phyloP scores from a whole-genome alignment of 176 grass and related monocot species.

The Musa schizocarpa region DNA sequence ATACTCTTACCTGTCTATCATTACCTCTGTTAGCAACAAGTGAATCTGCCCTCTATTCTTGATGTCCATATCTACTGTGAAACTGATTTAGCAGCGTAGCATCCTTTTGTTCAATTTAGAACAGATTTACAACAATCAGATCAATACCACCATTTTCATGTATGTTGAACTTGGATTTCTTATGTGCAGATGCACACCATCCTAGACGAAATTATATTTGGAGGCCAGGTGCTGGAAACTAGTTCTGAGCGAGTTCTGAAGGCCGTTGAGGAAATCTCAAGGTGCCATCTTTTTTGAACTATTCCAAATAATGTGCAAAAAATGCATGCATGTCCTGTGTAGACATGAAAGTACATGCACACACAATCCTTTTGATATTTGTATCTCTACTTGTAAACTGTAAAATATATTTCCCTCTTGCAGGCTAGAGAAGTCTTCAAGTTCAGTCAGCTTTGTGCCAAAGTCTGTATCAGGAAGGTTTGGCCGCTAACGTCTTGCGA shows the following conservation, averaged over 20 bases:
- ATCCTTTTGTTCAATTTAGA: background rate
- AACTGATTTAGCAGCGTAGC: background rate
- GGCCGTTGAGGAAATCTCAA: slow-evolving; percentile 64
- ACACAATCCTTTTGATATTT: background rate
- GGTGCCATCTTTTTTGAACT: slow-evolving; percentile 27
- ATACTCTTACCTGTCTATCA: no score
- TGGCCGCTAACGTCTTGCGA: slow-evolving; percentile 28
- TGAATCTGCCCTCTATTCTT: background rate
- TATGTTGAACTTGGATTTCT: background rate
- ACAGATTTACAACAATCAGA: background rate
- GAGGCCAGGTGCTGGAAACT: slow-evolving; percentile 85
- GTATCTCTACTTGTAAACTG: background rate
- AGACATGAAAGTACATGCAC: slow-evolving; percentile 1
- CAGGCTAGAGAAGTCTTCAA: slow-evolving; percentile 82
- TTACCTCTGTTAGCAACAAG: background rate
- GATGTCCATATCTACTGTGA: background rate
- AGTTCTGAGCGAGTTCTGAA: slow-evolving; percentile 66
- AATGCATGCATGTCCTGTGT: background rate
- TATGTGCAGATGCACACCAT: slow-evolving; percentile 73
- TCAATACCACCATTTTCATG: background rate
- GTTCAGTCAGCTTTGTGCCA: slow-evolving; percentile 58
- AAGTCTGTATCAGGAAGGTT: slow-evolving; percentile 73
- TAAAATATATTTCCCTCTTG: background rate
- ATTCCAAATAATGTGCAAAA: background rate
- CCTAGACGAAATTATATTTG: slow-evolving; percentile 94